phyloP scores from a whole-genome alignment of 2,329 filamentous ascomycete genomes.

The Simplicillium aogashimaense region DNA sequence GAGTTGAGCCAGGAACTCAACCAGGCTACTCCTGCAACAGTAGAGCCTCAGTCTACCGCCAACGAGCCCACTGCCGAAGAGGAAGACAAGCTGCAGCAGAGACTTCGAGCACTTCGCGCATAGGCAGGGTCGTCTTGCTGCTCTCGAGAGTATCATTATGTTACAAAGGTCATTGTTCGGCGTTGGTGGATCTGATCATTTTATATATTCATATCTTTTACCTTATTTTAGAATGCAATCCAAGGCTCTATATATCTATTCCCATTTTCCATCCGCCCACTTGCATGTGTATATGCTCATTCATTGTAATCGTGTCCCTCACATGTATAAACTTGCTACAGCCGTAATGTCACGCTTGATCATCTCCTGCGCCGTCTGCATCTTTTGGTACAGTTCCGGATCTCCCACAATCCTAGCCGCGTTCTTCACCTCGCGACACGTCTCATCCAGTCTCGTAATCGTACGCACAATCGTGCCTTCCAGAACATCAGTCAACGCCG shows the following conservation, averaged over 20 bases:
- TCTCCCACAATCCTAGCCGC: constrained; percentile 92
- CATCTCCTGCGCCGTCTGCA: constrained; percentile 94
- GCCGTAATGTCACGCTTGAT: constrained; percentile 95
- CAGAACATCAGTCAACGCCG: constrained; percentile 87
- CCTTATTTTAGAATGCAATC: neutral
- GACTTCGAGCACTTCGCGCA: constrained; percentile 44
- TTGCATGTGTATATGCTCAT: no score
- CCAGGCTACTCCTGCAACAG: constrained; percentile 42
- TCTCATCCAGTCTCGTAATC: constrained; percentile 90
- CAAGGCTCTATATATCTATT: neutral
- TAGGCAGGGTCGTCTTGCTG: constrained; percentile 16
- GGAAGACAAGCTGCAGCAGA: constrained; percentile 63
- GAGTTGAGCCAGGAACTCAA: constrained; percentile 69
- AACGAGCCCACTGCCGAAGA: constrained; percentile 66
- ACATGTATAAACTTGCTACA: constrained; percentile 83
- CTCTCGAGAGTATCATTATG: constrained; percentile 1
- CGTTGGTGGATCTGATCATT: neutral
- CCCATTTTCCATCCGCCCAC: neutral
- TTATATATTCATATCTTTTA: neutral
- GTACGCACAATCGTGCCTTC: constrained; percentile 95
- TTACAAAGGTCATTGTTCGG: constrained; percentile 1
- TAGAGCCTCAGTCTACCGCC: constrained; percentile 37
- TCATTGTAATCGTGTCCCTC: constrained; percentile 9
- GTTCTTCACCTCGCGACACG: constrained; percentile 94
- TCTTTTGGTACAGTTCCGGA: constrained; percentile 86